Evolutionary conservation across 306 rosid genomes (phyloP).

Genomic region (Prosopis cineraria): DNA sequence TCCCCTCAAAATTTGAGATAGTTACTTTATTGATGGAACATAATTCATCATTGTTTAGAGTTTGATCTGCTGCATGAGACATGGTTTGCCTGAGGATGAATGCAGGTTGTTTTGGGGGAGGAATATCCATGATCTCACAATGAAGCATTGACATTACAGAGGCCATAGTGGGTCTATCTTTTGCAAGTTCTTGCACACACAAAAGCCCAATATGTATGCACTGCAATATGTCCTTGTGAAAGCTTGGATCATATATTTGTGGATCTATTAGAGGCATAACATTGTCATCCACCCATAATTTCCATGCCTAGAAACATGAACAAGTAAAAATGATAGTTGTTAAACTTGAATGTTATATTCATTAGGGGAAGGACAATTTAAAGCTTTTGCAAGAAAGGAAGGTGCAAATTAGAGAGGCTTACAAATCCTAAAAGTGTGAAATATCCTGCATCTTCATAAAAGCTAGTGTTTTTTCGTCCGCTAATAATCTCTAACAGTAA

Average conservation of each 20-base stretch:
- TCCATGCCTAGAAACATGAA: slow-evolving; percentile 35
- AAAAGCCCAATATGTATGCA: slow-evolving; percentile 40
- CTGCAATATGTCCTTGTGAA: background rate
- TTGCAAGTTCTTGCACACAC: slow-evolving; percentile 33
- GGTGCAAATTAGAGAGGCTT: background rate
- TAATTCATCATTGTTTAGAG: background rate
- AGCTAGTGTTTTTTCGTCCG: slow-evolving; percentile 16
- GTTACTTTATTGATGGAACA: background rate
- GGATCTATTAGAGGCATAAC: slow-evolving; percentile 19
- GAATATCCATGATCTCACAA: background rate
- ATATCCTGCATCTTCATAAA: background rate
- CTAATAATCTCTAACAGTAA: slow-evolving; percentile 12
- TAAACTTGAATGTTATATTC: background rate
- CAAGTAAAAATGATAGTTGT: background rate
- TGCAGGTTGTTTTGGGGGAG: slow-evolving; percentile 21
- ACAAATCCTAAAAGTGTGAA: slow-evolving; percentile 2
- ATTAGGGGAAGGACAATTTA: too few relatives aligned
- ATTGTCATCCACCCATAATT: slow-evolving; percentile 34
- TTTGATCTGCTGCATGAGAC: background rate
- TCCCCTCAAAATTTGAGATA: slow-evolving; percentile 3
- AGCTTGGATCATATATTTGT: background rate
- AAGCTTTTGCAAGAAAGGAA: background rate
- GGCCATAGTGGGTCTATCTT: too few relatives aligned
- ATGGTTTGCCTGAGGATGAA: too few relatives aligned
- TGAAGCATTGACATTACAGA: slow-evolving; percentile 32